Evolutionary conservation across 768 basidiomycete species (phyloP).

Genomic region (Tricholomella constricta): DNA sequence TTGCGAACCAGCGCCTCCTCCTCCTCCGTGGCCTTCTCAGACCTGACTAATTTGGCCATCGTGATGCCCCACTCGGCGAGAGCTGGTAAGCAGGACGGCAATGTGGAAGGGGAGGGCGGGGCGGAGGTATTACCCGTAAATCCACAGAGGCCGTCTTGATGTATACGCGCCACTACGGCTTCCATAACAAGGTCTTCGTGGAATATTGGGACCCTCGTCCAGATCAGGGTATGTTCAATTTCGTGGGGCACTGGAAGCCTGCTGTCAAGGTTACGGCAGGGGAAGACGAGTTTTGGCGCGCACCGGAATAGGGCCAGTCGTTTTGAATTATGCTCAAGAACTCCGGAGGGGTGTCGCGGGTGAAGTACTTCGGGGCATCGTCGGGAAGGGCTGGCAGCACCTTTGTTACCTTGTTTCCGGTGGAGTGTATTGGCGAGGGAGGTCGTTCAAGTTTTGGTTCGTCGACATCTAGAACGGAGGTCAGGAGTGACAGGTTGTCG

Average conservation of each 20-base stretch:
- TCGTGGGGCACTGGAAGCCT: conserved; percentile 57
- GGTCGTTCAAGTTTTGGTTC: conserved; percentile 8
- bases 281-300: conserved; percentile 10
- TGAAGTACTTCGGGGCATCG: conserved; percentile 61
- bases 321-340: conserved; percentile 74
- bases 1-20: conserved; percentile 52
- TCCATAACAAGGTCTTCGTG: conserved; percentile 57
- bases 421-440: not conserved
- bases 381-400: conserved; percentile 32
- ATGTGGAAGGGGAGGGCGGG: conserved; percentile 59
- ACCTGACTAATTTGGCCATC: conserved; percentile 57
- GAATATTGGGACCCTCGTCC: conserved; percentile 75
- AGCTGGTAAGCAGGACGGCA: conserved; percentile 59
- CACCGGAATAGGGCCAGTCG: conserved; percentile 90
- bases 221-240: conserved; percentile 75
- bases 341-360: conserved; percentile 55
- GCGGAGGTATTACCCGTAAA: conserved; percentile 66
- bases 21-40: conserved; percentile 48
- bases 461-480: conserved; percentile 47
- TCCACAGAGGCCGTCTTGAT: conserved; percentile 80
- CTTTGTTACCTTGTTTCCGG: conserved; percentile 5
- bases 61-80: conserved; percentile 74
- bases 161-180: conserved; percentile 55
- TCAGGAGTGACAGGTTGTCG: conserved; percentile 63
- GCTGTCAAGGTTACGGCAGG: conserved; percentile 33